A percentile compares a stretch with the other conserved stretches of the same genome.
Conservation (phyloP, 768 basidiomycete species). For the Trametes punicea region DNA sequence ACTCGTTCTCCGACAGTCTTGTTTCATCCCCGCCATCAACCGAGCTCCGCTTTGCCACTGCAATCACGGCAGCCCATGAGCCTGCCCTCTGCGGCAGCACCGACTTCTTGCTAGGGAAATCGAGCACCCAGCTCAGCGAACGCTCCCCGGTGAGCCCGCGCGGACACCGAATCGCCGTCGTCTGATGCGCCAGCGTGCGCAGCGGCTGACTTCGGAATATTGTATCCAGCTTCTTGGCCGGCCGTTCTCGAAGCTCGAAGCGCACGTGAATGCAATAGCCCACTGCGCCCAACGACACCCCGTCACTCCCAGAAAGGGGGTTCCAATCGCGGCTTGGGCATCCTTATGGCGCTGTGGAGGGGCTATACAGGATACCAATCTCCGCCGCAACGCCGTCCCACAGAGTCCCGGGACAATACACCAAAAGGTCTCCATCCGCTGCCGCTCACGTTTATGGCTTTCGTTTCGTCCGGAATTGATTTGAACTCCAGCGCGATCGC, state of each 20-base stretch:
- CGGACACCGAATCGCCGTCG: not conserved
- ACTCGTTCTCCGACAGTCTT: constrained; percentile 2
- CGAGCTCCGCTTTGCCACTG: not conserved
- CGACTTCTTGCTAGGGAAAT: not conserved
- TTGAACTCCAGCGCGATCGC: no score
- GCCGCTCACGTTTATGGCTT: no score
- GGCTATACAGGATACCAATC: no score
- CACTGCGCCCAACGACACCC: not conserved
- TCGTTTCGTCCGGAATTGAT: no score
- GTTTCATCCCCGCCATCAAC: not conserved
- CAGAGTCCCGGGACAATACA: no score
- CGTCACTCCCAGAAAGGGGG: not conserved
- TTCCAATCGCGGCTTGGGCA: not conserved
- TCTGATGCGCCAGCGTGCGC: not conserved
- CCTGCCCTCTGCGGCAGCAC: not conserved
- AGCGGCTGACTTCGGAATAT: not conserved
- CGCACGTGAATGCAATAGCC: not conserved
- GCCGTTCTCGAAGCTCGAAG: not conserved
- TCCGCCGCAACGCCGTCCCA: no score
- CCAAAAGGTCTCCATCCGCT: no score
- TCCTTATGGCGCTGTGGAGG: not conserved
- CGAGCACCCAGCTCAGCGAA: not conserved
- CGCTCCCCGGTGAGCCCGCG: not conserved
- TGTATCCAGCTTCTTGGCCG: not conserved
- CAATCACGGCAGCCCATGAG: no score